Percentiles rank a stretch among this genome's conserved stretches.
Conservation (phyloP, 441 rosid genomes). For the Geranium incanum region DNA sequence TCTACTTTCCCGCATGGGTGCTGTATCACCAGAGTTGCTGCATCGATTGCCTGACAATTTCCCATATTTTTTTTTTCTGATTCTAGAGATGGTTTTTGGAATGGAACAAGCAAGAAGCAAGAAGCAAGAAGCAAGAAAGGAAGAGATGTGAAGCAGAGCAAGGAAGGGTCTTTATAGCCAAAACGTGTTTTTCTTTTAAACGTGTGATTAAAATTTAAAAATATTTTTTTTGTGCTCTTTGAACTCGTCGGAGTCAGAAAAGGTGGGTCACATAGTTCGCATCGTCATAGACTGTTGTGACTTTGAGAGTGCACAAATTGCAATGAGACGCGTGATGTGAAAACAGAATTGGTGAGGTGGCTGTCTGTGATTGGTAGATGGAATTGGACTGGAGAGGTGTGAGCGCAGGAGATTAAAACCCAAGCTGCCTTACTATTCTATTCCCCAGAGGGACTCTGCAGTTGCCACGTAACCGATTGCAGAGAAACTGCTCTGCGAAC, state of each 20-base stretch:
- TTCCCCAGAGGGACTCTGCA: not conserved
- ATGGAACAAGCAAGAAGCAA: not conserved
- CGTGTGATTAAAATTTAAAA: no score
- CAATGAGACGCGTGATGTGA: not conserved
- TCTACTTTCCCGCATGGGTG: constrained; percentile 69
- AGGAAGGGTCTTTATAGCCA: not conserved
- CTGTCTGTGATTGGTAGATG: not conserved
- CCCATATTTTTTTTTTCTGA: not conserved
- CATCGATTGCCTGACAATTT: constrained; percentile 79
- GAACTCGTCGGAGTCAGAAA: no score
- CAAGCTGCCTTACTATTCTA: no score
- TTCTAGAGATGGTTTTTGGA: no score
- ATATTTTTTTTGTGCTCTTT: no score
- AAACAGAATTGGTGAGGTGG: not conserved
- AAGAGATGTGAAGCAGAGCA: not conserved
- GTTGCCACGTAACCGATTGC: not conserved
- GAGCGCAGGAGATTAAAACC: not conserved
- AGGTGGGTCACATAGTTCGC: no score
- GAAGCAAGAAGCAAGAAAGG: not conserved
- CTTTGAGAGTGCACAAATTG: no score
- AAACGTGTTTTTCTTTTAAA: no score
- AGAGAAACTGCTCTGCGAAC: not conserved
- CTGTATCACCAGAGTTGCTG: constrained; percentile 63
- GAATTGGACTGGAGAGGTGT: not conserved
- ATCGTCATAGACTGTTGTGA: no score